These are phyloP conservation scores for Rosellinia necatrix DNA, from an alignment of 2,329 filamentous ascomycete genomes.

Conservation along the genomic window DNA sequence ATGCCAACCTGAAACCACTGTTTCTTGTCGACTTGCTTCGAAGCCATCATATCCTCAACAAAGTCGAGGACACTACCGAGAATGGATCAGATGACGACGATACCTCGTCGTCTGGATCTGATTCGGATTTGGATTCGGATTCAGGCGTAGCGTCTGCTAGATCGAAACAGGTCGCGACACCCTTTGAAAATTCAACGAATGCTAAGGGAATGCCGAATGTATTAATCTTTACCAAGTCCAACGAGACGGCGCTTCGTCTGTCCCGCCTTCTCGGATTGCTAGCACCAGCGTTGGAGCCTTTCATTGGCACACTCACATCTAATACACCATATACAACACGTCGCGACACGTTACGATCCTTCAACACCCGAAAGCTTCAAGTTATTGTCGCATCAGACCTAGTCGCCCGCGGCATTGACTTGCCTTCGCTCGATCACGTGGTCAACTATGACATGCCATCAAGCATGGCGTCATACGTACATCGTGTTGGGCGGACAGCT, in stretches of 20 bases:
- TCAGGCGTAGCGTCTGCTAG: slow-evolving; percentile 16
- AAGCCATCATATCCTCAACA: slow-evolving; percentile 52
- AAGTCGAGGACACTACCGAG: slow-evolving; percentile 25
- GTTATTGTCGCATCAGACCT: slow-evolving; percentile 90
- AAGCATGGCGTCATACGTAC: slow-evolving; percentile 82
- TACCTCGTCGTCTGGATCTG: slow-evolving; percentile 42
- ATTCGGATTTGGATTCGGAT: slow-evolving; percentile 41
- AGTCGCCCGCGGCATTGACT: slow-evolving; percentile 88
- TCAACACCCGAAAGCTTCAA: slow-evolving; percentile 64
- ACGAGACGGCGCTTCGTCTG: slow-evolving; percentile 86
- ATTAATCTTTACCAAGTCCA: slow-evolving; percentile 89
- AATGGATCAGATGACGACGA: slow-evolving; percentile 35
- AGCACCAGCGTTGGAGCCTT: slow-evolving; percentile 58
- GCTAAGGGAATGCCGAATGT: slow-evolving; percentile 48
- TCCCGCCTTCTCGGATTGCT: slow-evolving; percentile 76
- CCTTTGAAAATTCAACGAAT: not conserved
- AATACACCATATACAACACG: slow-evolving; percentile 75
- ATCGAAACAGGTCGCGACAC: not conserved
- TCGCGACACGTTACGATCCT: slow-evolving; percentile 69
- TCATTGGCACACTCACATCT: slow-evolving; percentile 75
- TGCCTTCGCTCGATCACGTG: slow-evolving; percentile 78
- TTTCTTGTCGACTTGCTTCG: slow-evolving; percentile 80
- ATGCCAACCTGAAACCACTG: slow-evolving; percentile 76
- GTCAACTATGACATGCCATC: slow-evolving; percentile 92
- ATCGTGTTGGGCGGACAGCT: slow-evolving; percentile 89